Base-by-base conservation (phyloP, 106 monocot species). In the Platanthera guangdongensis region DNA sequence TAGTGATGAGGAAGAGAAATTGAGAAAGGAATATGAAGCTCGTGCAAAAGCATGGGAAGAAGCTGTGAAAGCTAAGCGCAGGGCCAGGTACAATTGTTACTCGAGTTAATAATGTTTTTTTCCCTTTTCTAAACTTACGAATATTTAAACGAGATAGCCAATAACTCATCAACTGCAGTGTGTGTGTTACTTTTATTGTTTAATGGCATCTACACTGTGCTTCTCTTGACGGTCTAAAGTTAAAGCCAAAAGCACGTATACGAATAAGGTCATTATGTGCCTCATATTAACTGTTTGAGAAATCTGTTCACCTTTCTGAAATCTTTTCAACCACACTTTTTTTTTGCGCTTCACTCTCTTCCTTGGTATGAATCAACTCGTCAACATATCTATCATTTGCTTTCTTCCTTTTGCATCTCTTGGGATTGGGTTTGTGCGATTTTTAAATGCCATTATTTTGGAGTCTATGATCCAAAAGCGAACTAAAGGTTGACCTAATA, bases 21-120 rank as follows among this genome's bases (percentile, higher is more conserved):
- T 78, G 50, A 89, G 80, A 73, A 47, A 6, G 3, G 87, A 87
- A 13, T 87, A 83, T 76, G 84, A 85, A 73, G 71, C 89, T 6
- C 92, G 88, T 19, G 95, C 95, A 22, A 60, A 47, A 10, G 84
- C 84, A n/a, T 96, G 95, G 95, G 87, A 90, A 71, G 93, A 93
- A 78, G 85, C 83, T 18, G 89, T 89, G 73, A 93, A 89, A 77
- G 85, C 85, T 51, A 88, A 83, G 71, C 83, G 88, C 74, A 84
- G 77, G 51, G 83, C 93, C 45, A 93, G 90, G 95, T 96, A 73
- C 0, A 13, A 15, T 13, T 57, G 52, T n/a, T n/a, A 15, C 57
- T 57, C 57, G 16, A 57, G 57, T 57, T 10, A 57, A n/a, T 15
- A 57, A n/a, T 13, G 57, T 57, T 57, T n/a, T n/a, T 16, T 15